Evolutionary conservation across 106 monocot genomes (phyloP).

Genomic region (Dendrobium officinale): DNA sequence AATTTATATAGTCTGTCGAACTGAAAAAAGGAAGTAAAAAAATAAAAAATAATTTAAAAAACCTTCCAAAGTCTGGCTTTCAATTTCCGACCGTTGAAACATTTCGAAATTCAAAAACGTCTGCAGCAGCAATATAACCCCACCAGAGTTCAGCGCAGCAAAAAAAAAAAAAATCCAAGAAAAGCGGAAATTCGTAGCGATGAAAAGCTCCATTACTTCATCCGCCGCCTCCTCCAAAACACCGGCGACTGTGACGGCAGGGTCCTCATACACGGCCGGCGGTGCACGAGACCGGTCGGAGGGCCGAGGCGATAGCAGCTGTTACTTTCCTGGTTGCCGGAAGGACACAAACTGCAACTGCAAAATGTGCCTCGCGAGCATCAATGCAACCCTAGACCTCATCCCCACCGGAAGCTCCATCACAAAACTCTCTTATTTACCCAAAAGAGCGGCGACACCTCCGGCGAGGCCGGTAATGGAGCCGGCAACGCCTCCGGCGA

Average conservation of each 20-base stretch:
- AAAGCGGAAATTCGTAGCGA: neutral
- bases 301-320: constrained; percentile 17
- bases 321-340: constrained; percentile 75
- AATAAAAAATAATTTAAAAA: no score
- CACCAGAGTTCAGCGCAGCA: neutral
- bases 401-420: constrained; percentile 25
- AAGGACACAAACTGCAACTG: constrained; percentile 82
- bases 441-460: neutral
- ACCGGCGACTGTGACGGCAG: constrained; percentile 1
- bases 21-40: no score
- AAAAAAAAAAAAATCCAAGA: neutral
- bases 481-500: constrained; percentile 4
- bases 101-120: constrained; percentile 1
- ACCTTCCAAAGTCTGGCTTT: no score
- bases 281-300: constrained; percentile 8
- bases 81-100: neutral
- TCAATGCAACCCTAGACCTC: constrained; percentile 78
- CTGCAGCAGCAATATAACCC: neutral
- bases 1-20: no score
- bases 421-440: constrained; percentile 15
- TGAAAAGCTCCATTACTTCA: constrained; percentile 10
- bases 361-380: constrained; percentile 86
- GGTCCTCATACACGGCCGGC: neutral
- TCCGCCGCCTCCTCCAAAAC: constrained; percentile 9
- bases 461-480: neutral